Conservation (phyloP, 805 yeast genomes). For the Candida germanica region DNA sequence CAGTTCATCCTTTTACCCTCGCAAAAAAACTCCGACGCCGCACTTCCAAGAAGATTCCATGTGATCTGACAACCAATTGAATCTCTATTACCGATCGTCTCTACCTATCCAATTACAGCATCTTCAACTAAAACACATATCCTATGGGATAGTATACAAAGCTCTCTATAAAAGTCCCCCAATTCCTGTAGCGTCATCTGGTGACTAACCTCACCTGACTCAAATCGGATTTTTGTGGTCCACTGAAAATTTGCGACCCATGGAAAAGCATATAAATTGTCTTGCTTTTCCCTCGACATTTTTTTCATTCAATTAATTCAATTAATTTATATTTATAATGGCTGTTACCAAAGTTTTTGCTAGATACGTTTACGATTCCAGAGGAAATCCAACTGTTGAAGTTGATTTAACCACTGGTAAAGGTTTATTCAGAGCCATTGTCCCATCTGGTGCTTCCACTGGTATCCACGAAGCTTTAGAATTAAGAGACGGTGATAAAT, state of each 20-base stretch:
- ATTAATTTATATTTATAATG: slow-evolving; percentile 42
- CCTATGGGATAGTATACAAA: too few species aligned
- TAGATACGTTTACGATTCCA: slow-evolving; percentile 98
- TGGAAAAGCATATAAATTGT: slow-evolving; percentile 6
- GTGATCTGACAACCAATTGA: background rate
- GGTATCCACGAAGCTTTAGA: slow-evolving; percentile 99
- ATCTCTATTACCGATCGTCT: too few species aligned
- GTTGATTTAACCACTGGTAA: slow-evolving; percentile 91
- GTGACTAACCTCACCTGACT: slow-evolving; percentile 5
- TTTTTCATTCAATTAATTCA: background rate
- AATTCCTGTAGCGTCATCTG: background rate
- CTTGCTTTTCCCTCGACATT: slow-evolving; percentile 4
- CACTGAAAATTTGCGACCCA: slow-evolving; percentile 3
- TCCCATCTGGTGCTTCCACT: slow-evolving; percentile 99
- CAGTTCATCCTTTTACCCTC: background rate
- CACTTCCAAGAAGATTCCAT: background rate
- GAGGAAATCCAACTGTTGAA: slow-evolving; percentile 99
- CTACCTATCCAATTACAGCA: too few species aligned
- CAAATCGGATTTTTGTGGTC: slow-evolving; percentile 15
- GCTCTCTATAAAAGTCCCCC: too few species aligned
- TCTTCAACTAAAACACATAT: too few species aligned
- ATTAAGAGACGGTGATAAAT: slow-evolving; percentile 96
- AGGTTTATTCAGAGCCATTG: slow-evolving; percentile 95
- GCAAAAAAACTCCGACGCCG: slow-evolving; percentile 5
- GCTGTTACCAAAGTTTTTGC: slow-evolving; percentile 85